phyloP scores from a whole-genome alignment of 345 rosid genomes.

The Theobroma cacao region DNA sequence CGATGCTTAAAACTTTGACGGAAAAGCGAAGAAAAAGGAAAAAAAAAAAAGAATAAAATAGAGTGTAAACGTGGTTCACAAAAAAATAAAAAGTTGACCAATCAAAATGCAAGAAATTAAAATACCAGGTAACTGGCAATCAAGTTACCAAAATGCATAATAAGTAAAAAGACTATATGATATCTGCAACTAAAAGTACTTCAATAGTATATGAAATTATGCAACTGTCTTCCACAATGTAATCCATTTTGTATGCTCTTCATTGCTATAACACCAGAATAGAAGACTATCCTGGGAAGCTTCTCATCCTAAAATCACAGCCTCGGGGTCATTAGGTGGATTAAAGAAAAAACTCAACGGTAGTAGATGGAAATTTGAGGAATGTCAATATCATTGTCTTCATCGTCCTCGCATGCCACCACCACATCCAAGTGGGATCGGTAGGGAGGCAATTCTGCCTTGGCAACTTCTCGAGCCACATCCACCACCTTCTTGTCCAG shows the following conservation, averaged over 20 bases:
- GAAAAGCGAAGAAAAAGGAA: no score
- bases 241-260: background rate
- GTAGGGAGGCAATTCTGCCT: conserved; percentile 64
- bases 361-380: conserved; percentile 85
- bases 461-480: conserved; percentile 80
- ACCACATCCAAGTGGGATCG: conserved; percentile 81
- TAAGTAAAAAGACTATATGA: background rate
- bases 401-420: conserved; percentile 88
- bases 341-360: conserved; percentile 20
- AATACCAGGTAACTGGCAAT: no score
- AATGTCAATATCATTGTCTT: conserved; percentile 77
- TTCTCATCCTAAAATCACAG: background rate
- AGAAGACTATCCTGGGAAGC: background rate
- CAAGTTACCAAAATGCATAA: no score
- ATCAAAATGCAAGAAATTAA: no score
- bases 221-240: background rate
- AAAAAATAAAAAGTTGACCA: no score
- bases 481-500: conserved; percentile 77
- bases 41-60: no score
- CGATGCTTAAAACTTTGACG: background rate
- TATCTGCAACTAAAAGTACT: background rate
- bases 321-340: background rate
- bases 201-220: background rate
- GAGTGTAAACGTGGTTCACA: no score
- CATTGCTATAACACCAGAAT: background rate